Percentiles rank a stretch among this genome's conserved stretches.
Conservation (phyloP, 768 basidiomycete species). For the Lactarius vividus region DNA sequence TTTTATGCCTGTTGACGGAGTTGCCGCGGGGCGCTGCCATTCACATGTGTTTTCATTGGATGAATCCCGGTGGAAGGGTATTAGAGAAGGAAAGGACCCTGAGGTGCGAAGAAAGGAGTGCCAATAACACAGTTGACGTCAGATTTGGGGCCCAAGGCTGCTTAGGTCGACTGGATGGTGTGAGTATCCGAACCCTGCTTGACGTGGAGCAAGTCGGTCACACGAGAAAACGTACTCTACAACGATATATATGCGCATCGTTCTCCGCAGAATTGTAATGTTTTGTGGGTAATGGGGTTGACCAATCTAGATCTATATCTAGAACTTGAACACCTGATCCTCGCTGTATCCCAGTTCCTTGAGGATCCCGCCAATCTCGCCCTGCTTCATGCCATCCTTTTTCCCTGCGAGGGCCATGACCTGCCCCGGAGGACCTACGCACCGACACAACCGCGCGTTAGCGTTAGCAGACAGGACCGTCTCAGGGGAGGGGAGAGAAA, state of each 20-base stretch:
- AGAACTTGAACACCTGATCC: constrained; percentile 62
- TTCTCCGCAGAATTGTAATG: background rate
- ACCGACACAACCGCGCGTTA: background rate
- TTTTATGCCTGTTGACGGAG: background rate
- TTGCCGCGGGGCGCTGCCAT: background rate
- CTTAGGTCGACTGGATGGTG: background rate
- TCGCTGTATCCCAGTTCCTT: constrained; percentile 83
- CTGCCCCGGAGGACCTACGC: constrained; percentile 79
- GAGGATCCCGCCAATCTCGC: constrained; percentile 75
- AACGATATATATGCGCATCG: background rate
- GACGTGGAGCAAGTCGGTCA: background rate
- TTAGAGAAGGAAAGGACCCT: background rate
- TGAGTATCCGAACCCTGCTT: background rate
- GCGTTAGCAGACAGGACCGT: background rate
- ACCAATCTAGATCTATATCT: constrained; percentile 1
- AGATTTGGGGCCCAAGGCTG: background rate
- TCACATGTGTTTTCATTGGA: background rate
- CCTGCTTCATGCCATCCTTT: constrained; percentile 88
- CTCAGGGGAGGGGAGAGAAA: background rate
- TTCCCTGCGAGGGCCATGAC: constrained; percentile 86
- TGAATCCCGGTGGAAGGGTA: background rate
- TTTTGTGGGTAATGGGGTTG: background rate
- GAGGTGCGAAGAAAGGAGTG: background rate
- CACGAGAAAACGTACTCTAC: background rate
- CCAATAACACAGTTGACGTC: background rate